phyloP scores from a whole-genome alignment of 306 rosid genomes.

The Purshia tridentata region DNA sequence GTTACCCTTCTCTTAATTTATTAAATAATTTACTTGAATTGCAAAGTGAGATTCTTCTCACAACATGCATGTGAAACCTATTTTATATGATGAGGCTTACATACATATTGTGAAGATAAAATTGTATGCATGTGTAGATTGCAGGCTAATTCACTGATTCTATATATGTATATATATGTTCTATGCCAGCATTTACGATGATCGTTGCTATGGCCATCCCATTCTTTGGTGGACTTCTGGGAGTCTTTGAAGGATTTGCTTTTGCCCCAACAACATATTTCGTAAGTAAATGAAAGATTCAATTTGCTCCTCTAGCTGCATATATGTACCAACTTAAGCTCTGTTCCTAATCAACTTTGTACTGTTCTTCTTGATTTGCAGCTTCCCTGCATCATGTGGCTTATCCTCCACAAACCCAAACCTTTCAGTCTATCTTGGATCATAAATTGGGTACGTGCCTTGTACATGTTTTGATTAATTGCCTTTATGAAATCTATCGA shows the following conservation, averaged over 20 bases:
- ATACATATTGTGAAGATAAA: no score
- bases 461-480: background rate
- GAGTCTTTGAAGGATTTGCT: constrained; percentile 88
- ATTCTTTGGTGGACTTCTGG: constrained; percentile 81
- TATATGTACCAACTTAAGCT: no score
- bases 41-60: no score
- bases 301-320: background rate
- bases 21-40: no score
- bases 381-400: constrained; percentile 92
- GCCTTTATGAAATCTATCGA: background rate
- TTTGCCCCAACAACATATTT: constrained; percentile 85
- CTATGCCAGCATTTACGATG: constrained; percentile 56
- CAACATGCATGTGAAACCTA: no score
- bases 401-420: constrained; percentile 56
- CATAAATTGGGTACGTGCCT: constrained; percentile 56
- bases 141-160: background rate
- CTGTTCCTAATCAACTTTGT: background rate
- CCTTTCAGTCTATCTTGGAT: constrained; percentile 63
- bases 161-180: no score
- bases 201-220: constrained; percentile 58
- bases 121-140: background rate
- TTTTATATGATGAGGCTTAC: no score
- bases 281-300: constrained; percentile 39
- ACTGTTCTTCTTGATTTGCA: constrained; percentile 27
- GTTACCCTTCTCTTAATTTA: no score